Conservation (phyloP, 441 rosid species). For the Eruca vesicaria region DNA sequence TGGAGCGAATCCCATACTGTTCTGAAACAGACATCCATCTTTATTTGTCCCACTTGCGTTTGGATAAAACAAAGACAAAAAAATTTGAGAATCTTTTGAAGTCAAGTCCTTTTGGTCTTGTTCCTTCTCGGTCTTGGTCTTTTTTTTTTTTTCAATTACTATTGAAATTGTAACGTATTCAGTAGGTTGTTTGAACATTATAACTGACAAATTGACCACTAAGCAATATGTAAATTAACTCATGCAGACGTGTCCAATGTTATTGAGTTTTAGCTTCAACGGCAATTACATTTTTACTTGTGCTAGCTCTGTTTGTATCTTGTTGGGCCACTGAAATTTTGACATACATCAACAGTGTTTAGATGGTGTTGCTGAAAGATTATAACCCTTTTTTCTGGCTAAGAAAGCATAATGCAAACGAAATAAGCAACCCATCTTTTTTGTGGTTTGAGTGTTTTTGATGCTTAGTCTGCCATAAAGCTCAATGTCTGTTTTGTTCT, state of each 20-base stretch:
- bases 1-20: neutral
- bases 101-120: too few relatives aligned
- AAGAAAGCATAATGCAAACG: neutral
- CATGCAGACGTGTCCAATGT: neutral
- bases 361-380: neutral
- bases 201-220: neutral
- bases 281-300: neutral
- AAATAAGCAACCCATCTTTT: neutral
- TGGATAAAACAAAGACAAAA: neutral
- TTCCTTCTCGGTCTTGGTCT: too few relatives aligned
- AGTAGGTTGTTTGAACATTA: too few relatives aligned
- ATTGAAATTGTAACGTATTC: too few relatives aligned
- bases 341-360: neutral
- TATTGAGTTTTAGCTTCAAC: neutral
- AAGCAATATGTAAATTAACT: neutral
- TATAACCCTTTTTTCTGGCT: neutral
- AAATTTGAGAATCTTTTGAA: neutral
- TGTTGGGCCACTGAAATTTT: conserved; percentile 7
- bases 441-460: neutral
- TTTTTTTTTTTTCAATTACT: too few relatives aligned
- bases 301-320: neutral
- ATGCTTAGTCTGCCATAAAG: neutral
- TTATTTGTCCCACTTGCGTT: neutral
- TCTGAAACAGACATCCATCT: neutral
- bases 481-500: neutral